phyloP scores from a whole-genome alignment of 805 yeast genomes.

The Priceomyces carsonii region DNA sequence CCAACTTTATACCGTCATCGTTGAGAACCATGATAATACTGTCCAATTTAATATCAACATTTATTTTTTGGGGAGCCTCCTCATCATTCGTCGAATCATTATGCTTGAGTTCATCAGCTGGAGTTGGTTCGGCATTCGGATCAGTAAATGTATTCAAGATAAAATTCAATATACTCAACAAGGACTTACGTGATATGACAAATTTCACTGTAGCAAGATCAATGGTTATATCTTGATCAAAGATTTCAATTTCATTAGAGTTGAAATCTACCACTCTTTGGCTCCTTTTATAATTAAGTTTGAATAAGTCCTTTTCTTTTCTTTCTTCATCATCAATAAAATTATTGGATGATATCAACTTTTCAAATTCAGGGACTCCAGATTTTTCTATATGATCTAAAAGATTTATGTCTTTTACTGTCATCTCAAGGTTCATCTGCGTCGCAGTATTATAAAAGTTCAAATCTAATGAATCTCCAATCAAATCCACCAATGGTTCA shows the following conservation, averaged over 20 bases:
- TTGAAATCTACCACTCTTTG: conserved; percentile 61
- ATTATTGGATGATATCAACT: conserved; percentile 66
- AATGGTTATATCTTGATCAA: conserved; percentile 74
- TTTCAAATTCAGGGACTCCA: conserved; percentile 62
- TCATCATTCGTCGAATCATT: conserved; percentile 57
- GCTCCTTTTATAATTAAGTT: conserved; percentile 55
- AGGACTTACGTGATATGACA: conserved; percentile 73
- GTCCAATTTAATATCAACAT: conserved; percentile 65
- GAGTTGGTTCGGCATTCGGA: conserved; percentile 66
- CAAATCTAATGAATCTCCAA: conserved; percentile 65
- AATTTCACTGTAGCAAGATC: conserved; percentile 77
- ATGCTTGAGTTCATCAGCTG: conserved; percentile 71
- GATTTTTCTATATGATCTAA: conserved; percentile 73
- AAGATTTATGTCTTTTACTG: conserved; percentile 63
- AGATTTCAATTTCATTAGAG: conserved; percentile 58
- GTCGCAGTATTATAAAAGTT: conserved; percentile 58
- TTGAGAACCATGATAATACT: conserved; percentile 74
- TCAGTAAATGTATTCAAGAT: conserved; percentile 84
- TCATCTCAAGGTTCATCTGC: conserved; percentile 66
- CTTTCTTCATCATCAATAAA: conserved; percentile 29
- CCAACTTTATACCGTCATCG: conserved; percentile 81
- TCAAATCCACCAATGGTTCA: conserved; percentile 68
- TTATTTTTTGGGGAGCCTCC: conserved; percentile 71
- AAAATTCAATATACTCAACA: conserved; percentile 77
- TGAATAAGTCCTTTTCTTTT: conserved; percentile 49